Conservation (phyloP, 306 rosid genomes). For the Medicago arabica region DNA sequence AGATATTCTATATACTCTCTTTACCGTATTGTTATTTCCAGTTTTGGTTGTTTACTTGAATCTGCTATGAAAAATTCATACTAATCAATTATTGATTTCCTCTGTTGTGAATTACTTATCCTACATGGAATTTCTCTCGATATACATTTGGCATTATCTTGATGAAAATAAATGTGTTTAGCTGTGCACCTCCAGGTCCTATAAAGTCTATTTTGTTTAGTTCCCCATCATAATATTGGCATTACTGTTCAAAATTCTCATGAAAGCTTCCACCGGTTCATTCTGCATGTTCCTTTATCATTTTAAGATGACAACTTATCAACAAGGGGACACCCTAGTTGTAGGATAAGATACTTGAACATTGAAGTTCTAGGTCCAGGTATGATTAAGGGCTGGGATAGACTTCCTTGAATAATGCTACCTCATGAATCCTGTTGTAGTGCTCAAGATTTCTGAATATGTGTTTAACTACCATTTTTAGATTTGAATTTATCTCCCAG, state of each 20-base stretch:
- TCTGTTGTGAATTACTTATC: not conserved
- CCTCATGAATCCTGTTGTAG: not conserved
- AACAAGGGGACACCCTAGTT: not conserved
- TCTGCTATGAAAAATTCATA: constrained; percentile 11
- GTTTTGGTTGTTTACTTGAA: constrained; percentile 22
- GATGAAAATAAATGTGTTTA: not conserved
- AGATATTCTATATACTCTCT: constrained; percentile 25
- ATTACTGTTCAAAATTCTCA: not conserved
- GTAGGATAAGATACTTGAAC: constrained; percentile 5
- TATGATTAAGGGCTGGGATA: not conserved
- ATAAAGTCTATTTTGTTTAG: constrained; percentile 8
- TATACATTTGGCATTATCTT: constrained; percentile 7
- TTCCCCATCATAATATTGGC: not conserved
- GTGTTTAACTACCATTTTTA: not conserved
- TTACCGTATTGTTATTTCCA: constrained; percentile 10
- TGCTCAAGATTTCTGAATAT: not conserved
- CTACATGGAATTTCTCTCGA: not conserved
- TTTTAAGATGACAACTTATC: constrained; percentile 5
- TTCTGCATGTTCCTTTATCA: not conserved
- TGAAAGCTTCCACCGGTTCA: not conserved
- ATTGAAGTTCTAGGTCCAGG: not conserved
- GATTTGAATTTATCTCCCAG: not conserved
- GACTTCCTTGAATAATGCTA: not conserved
- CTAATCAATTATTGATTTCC: not conserved
- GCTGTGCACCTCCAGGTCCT: not conserved